Evolutionary conservation across 2,329 filamentous ascomycete species (phyloP).

Genomic region (Aphanoascus verrucosus): DNA sequence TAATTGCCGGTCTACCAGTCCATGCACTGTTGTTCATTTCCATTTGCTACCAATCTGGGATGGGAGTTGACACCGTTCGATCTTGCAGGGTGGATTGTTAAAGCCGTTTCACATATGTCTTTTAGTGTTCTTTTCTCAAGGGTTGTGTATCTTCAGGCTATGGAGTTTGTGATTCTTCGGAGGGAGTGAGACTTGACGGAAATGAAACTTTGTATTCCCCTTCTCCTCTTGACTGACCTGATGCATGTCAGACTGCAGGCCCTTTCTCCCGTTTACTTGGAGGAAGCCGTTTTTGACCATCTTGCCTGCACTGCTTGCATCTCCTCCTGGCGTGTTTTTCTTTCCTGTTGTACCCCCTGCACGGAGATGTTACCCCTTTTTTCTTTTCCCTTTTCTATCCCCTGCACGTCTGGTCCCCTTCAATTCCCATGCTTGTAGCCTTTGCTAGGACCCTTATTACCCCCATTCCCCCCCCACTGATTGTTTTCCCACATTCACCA

Average conservation of each 20-base stretch:
- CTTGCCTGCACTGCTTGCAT: background rate
- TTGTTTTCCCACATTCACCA: background rate
- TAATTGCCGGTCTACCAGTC: slow-evolving; percentile 1
- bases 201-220: slow-evolving; percentile 6
- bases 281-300: background rate
- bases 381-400: background rate
- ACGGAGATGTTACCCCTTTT: background rate
- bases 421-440: background rate
- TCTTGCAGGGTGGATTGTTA: slow-evolving; percentile 7
- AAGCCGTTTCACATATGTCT: slow-evolving; percentile 10
- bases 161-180: slow-evolving; percentile 14
- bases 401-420: background rate
- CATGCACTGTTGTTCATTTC: background rate
- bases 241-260: background rate
- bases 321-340: background rate
- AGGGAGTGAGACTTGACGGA: slow-evolving; percentile 11
- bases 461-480: background rate
- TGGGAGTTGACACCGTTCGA: slow-evolving; percentile 1
- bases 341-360: background rate
- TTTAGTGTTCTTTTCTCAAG: slow-evolving; percentile 12
- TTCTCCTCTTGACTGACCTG: background rate
- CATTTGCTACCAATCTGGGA: background rate
- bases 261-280: background rate
- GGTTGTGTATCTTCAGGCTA: slow-evolving; percentile 15
- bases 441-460: background rate